phyloP scores from a whole-genome alignment of 2,329 filamentous ascomycete genomes.

The Dothidotthia symphoricarpi region DNA sequence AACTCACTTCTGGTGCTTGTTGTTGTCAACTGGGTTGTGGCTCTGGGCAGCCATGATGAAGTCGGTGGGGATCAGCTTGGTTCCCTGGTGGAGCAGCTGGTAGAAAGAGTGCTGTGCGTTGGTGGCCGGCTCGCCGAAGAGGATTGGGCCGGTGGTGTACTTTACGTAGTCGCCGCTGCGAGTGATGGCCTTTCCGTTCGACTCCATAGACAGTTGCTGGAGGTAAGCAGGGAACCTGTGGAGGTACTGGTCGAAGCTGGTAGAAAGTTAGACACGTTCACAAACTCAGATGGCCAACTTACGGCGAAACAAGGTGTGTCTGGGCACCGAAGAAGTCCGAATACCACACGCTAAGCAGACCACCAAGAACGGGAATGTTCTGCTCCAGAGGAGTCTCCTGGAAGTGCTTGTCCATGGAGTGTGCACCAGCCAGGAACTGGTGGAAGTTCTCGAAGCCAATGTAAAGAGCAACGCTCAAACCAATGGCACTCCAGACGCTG shows the following conservation, averaged over 20 bases:
- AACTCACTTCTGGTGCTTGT: slow-evolving; percentile 80
- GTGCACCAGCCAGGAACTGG: slow-evolving; percentile 88
- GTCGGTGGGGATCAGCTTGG: slow-evolving; percentile 96
- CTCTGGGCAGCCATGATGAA: slow-evolving; percentile 96
- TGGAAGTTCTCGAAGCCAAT: slow-evolving; percentile 98
- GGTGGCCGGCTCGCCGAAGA: slow-evolving; percentile 97
- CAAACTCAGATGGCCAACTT: slow-evolving; percentile 45
- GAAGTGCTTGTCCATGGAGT: slow-evolving; percentile 99
- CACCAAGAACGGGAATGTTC: slow-evolving; percentile 91
- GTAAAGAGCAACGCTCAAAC: slow-evolving; percentile 89
- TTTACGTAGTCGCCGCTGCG: slow-evolving; percentile 84
- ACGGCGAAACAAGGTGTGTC: slow-evolving; percentile 95
- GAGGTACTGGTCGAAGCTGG: slow-evolving; percentile 94
- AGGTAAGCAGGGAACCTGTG: slow-evolving; percentile 99
- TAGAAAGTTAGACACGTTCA: slow-evolving; percentile 6
- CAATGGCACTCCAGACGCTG: slow-evolving; percentile 98
- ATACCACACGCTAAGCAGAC: slow-evolving; percentile 96
- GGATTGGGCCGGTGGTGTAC: slow-evolving; percentile 93
- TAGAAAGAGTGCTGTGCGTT: slow-evolving; percentile 99
- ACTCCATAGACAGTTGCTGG: slow-evolving; percentile 99
- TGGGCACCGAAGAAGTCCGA: slow-evolving; percentile 98
- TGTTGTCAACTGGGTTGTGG: slow-evolving; percentile 90
- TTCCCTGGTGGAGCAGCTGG: slow-evolving; percentile 98
- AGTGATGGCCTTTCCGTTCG: slow-evolving; percentile 96
- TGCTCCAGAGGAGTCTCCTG: slow-evolving; percentile 82